Base-by-base conservation (phyloP, 805 yeast genomes). In the Kluyveromyces siamensis region DNA sequence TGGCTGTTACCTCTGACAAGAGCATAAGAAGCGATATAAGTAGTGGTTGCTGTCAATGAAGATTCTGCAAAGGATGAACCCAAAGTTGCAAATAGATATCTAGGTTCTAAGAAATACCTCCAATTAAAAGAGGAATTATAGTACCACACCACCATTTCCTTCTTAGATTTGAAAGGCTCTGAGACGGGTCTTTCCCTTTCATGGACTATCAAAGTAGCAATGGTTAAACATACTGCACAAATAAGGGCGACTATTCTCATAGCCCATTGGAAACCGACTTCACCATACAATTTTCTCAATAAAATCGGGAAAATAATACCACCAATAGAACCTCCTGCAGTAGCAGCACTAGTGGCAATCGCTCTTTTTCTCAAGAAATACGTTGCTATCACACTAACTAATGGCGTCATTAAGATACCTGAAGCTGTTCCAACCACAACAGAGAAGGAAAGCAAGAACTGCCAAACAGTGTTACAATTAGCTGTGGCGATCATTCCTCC, bases 351-450 rank as follows among this genome's bases (percentile, higher is more conserved):
- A 13, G 72, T 67, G 1, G 81, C 83, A 50, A 72, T 69, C 1
- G 83, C 89, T 55, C 89, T 69, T 55, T 72, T 80, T 35, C 63
- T 66, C 37, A 70, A 65, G 60, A 83, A 84, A 83, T 86, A 84
- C 51, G 84, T 87, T 25, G 81, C 77, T 0, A 82, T 72, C 16
- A 78, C 79, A 7, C 85, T 76, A 2, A 83, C 70, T 37, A 80
- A 61, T 0, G 88, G 87, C 8, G 81, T 74, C 66, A 80, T 74
- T 35, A 82, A 69, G 35, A 81, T 65, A 1, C 84, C 84, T 37
- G 77, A 72, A 0, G 86, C 87, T 5, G 75, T 51, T 3, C 87
- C 89, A 39, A 74, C 66, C 19, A 75, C 68, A 1, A 83, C 53
- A 2, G 81, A 78, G 57, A 83, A 79, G 30, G 83, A 70, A 21